phyloP scores from a whole-genome alignment of 139 green algal genomes.

The Spirogloea muscicola region DNA sequence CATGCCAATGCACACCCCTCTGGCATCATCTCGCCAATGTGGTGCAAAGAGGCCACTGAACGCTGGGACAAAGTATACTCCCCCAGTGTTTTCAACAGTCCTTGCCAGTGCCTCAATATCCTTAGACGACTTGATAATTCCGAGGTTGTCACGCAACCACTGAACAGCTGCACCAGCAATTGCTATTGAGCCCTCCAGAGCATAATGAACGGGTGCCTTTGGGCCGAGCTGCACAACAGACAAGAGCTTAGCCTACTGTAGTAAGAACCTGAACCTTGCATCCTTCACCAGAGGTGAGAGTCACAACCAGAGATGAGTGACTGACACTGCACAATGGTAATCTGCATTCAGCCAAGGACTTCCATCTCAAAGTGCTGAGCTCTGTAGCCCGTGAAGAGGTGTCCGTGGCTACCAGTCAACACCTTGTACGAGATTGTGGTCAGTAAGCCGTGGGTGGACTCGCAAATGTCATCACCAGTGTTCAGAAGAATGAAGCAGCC shows the following conservation, averaged over 20 bases:
- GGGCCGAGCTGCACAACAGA: no score
- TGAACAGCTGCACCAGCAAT: conserved; percentile 46
- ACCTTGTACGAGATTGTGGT: conserved; percentile 86
- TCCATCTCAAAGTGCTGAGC: no score
- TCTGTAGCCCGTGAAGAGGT: no score
- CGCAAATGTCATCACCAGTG: conserved; percentile 68
- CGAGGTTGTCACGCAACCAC: conserved; percentile 70
- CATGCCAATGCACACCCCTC: conserved; percentile 78
- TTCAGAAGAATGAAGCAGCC: conserved; percentile 96
- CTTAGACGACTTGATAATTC: conserved; percentile 59
- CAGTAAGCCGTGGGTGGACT: conserved; percentile 82
- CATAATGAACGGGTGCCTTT: conserved; percentile 62
- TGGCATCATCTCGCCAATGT: conserved; percentile 79
- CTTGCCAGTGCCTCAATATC: conserved; percentile 63
- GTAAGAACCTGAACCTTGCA: no score
- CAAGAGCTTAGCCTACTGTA: no score
- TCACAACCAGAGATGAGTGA: no score
- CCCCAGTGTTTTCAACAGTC: conserved; percentile 58
- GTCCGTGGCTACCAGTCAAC: no score
- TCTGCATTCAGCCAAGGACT: no score
- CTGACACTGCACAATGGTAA: no score
- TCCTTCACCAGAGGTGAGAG: no score
- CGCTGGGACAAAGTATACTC: conserved; percentile 94
- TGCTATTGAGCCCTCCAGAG: conserved; percentile 71
- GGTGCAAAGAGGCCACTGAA: conserved; percentile 91